These are phyloP conservation scores for Epichloe typhina DNA, from an alignment of 2,329 filamentous ascomycete species.

Conservation along the genomic window DNA sequence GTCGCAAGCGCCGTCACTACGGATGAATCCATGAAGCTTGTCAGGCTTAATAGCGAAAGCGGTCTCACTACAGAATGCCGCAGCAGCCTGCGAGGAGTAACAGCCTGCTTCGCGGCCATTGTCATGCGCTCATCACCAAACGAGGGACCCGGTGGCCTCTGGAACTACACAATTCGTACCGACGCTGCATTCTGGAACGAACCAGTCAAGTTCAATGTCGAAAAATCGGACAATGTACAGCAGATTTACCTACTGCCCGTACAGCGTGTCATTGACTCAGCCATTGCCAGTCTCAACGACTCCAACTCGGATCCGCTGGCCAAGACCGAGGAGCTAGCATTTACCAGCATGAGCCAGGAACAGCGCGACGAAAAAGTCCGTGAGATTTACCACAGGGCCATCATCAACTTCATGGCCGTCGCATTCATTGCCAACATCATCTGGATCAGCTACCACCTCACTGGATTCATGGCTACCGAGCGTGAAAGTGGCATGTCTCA, in stretches of 20 bases:
- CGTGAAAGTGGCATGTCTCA: conserved; percentile 79
- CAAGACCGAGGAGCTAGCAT: conserved; percentile 52
- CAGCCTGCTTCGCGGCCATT: conserved; percentile 58
- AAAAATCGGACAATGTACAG: conserved; percentile 55
- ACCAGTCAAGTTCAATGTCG: conserved; percentile 48
- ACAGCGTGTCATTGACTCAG: conserved; percentile 62
- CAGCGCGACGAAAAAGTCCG: conserved; percentile 55
- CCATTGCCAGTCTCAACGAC: conserved; percentile 47
- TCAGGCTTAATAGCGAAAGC: conserved; percentile 39
- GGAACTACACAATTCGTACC: conserved; percentile 78
- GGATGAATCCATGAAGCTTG: conserved; percentile 38
- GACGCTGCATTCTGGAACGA: conserved; percentile 53
- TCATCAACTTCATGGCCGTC: conserved; percentile 66
- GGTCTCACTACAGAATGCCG: conserved; percentile 51
- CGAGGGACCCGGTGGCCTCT: conserved; percentile 51
- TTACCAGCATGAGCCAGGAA: conserved; percentile 55
- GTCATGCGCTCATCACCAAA: conserved; percentile 63
- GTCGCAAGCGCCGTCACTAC: conserved; percentile 44
- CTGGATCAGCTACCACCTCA: conserved; percentile 75
- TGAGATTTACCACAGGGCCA: conserved; percentile 51
- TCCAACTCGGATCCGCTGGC: conserved; percentile 25
- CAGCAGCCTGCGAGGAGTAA: conserved; percentile 51
- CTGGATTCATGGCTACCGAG: conserved; percentile 74
- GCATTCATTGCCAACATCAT: conserved; percentile 69
- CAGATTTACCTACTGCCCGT: conserved; percentile 69